A percentile compares a stretch with the other conserved stretches of the same genome.
Evolutionary conservation across 208 protist species (phyloP).

Genomic region (Leishmania mexicana): DNA sequence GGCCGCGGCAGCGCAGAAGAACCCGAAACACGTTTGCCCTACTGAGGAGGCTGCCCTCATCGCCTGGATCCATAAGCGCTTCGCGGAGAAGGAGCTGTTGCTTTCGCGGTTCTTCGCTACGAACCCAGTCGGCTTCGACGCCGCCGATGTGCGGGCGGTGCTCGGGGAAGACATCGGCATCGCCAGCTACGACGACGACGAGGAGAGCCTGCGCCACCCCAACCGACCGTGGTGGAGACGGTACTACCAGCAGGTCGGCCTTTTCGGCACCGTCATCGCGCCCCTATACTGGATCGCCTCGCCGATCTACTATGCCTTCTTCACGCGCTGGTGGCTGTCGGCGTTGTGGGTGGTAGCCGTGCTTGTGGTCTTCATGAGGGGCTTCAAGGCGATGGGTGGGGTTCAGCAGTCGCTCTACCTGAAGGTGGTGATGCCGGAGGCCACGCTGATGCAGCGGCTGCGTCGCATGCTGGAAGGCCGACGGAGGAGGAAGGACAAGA

Average conservation of each 20-base stretch:
- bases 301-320: slow-evolving; percentile 25
- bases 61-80: slow-evolving; percentile 73
- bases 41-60: slow-evolving; percentile 45
- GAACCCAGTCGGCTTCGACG: slow-evolving; percentile 72
- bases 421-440: slow-evolving; percentile 16
- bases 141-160: slow-evolving; percentile 55
- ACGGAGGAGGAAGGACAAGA: slow-evolving; percentile 4
- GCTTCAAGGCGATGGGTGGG: slow-evolving; percentile 12
- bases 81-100: slow-evolving; percentile 83
- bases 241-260: slow-evolving; percentile 27
- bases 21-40: slow-evolving; percentile 30
- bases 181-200: slow-evolving; percentile 59
- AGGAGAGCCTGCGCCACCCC: slow-evolving; percentile 22
- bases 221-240: slow-evolving; percentile 22
- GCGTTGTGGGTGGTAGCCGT: slow-evolving; percentile 16
- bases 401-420: slow-evolving; percentile 29
- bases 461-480: slow-evolving; percentile 2
- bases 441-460: slow-evolving; percentile 23
- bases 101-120: slow-evolving; percentile 70
- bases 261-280: slow-evolving; percentile 16
- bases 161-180: slow-evolving; percentile 53
- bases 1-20: slow-evolving; percentile 8
- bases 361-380: slow-evolving; percentile 9
- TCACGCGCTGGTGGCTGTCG: slow-evolving; percentile 21
- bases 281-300: slow-evolving; percentile 27